Evolutionary conservation across 805 yeast genomes (phyloP).

Genomic region (Priceomyces carsonii): DNA sequence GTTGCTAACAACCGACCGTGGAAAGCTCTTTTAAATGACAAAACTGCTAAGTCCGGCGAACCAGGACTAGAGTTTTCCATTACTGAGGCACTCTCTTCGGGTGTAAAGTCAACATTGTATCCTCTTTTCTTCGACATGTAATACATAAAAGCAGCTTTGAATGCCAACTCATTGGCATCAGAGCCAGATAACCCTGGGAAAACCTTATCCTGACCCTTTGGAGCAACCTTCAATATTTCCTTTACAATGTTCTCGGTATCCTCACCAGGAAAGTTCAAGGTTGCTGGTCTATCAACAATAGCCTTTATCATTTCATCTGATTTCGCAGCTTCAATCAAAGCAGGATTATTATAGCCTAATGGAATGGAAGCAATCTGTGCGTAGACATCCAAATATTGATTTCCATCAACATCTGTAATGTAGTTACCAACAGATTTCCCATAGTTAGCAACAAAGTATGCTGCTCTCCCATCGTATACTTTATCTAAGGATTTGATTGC

Average conservation of each 20-base stretch:
- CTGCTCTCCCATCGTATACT: slow-evolving; percentile 71
- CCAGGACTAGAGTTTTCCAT: slow-evolving; percentile 89
- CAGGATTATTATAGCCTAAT: slow-evolving; percentile 46
- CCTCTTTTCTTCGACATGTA: slow-evolving; percentile 73
- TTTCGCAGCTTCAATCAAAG: slow-evolving; percentile 34
- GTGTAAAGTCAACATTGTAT: slow-evolving; percentile 55
- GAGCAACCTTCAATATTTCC: slow-evolving; percentile 64
- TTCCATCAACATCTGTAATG: slow-evolving; percentile 79
- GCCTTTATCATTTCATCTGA: slow-evolving; percentile 44
- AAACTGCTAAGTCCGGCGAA: slow-evolving; percentile 79
- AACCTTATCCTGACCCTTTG: slow-evolving; percentile 70
- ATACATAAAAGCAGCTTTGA: slow-evolving; percentile 85
- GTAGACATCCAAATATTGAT: slow-evolving; percentile 69
- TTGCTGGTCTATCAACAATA: slow-evolving; percentile 66
- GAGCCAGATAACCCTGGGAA: slow-evolving; percentile 87
- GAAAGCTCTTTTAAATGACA: slow-evolving; percentile 87
- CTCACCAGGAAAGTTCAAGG: slow-evolving; percentile 76
- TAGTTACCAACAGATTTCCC: slow-evolving; percentile 76
- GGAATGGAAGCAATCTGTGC: slow-evolving; percentile 49
- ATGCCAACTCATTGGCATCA: slow-evolving; percentile 86
- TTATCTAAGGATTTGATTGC: slow-evolving; percentile 55
- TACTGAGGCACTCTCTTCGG: slow-evolving; percentile 67
- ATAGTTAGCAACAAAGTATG: slow-evolving; percentile 76
- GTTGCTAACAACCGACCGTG: slow-evolving; percentile 95
- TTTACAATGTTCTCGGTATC: slow-evolving; percentile 60